Conservation (phyloP, 371 early-diverging fungal species). For the Haplosporangium sp. region DNA sequence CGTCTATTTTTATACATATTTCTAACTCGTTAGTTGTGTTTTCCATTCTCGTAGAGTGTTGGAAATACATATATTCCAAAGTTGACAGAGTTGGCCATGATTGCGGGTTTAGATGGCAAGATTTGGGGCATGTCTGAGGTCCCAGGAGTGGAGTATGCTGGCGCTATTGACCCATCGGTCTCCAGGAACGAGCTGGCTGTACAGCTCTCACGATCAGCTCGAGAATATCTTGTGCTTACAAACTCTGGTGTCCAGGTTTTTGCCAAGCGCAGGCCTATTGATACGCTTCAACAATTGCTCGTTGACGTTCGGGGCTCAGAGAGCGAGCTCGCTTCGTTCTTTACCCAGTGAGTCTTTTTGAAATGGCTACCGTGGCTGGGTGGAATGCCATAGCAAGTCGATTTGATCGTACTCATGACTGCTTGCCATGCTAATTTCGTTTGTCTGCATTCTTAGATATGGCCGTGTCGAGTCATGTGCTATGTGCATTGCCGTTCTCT, state of each 20-base stretch:
- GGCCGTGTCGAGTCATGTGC: slow-evolving; percentile 51
- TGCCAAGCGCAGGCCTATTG: slow-evolving; percentile 81
- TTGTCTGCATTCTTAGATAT: slow-evolving; percentile 17
- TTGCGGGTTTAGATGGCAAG: slow-evolving; percentile 74
- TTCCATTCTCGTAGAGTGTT: slow-evolving; percentile 14
- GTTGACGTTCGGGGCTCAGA: slow-evolving; percentile 48
- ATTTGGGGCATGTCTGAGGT: slow-evolving; percentile 82
- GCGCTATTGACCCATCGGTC: slow-evolving; percentile 35
- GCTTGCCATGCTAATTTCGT: slow-evolving; percentile 38
- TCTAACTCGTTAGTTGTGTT: neutral
- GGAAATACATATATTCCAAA: slow-evolving; percentile 36
- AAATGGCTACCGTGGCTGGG: slow-evolving; percentile 48
- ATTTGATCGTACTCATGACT: neutral
- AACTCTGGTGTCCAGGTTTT: slow-evolving; percentile 72
- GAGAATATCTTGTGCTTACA: slow-evolving; percentile 79
- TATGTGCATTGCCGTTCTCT: slow-evolving; percentile 52
- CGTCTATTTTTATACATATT: neutral
- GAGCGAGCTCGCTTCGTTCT: slow-evolving; percentile 63
- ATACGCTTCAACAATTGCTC: slow-evolving; percentile 69
- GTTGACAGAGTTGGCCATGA: slow-evolving; percentile 54
- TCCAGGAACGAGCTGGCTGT: slow-evolving; percentile 74
- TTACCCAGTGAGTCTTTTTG: slow-evolving; percentile 64
- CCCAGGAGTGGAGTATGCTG: slow-evolving; percentile 48
- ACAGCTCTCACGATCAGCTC: slow-evolving; percentile 65
- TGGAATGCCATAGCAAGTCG: too few species aligned